Evolutionary conservation across 2,329 filamentous ascomycete genomes (phyloP).

Genomic region (Bipolaris zeicola): DNA sequence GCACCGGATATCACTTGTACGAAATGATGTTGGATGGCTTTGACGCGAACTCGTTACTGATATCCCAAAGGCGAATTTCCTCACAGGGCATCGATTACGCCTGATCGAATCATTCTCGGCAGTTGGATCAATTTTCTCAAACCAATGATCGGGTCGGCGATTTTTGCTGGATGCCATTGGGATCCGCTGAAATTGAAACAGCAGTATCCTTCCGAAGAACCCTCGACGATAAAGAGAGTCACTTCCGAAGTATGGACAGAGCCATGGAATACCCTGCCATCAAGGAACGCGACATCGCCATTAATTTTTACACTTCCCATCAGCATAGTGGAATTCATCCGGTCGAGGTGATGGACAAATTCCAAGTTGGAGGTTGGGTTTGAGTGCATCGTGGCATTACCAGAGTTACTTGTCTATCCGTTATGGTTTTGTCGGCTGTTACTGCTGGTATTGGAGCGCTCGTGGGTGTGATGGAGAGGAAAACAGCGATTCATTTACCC

Average conservation of each 20-base stretch:
- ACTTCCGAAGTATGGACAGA: neutral
- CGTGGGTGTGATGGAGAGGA: neutral
- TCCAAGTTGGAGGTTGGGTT: too few species aligned
- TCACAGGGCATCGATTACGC: neutral
- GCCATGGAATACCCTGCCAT: neutral
- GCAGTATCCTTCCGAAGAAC: neutral
- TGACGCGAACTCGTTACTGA: neutral
- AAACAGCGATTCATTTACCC: neutral
- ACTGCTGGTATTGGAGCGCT: neutral
- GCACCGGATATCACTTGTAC: neutral
- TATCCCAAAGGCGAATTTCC: neutral
- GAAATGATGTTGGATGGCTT: neutral
- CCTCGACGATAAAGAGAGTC: neutral
- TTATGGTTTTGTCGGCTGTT: neutral
- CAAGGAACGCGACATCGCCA: too few species aligned
- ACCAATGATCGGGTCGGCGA: neutral
- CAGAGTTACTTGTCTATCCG: neutral
- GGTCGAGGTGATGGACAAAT: too few species aligned
- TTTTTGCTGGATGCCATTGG: neutral
- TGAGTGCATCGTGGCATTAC: neutral
- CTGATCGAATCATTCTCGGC: neutral
- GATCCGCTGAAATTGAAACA: neutral
- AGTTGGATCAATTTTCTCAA: neutral
- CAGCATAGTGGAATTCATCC: neutral
- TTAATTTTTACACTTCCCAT: neutral